phyloP scores from a whole-genome alignment of 2,329 filamentous ascomycete genomes.

The Dothistroma septosporum region DNA sequence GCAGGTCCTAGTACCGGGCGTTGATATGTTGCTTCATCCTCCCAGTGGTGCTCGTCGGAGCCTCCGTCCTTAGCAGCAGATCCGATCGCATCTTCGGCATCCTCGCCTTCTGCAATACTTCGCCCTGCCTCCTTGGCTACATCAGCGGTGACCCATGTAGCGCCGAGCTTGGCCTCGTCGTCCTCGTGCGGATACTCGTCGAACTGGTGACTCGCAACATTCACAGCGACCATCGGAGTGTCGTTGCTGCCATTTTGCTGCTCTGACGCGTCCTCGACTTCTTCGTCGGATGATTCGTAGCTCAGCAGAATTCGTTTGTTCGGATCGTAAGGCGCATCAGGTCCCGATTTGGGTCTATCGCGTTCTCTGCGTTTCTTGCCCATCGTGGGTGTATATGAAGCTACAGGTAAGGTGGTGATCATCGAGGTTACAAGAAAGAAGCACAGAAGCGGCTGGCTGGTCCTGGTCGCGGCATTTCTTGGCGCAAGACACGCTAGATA shows the following conservation, averaged over 20 bases:
- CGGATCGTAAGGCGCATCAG: slow-evolving; percentile 29
- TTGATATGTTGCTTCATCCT: slow-evolving; percentile 25
- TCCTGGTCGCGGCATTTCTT: too few relatives aligned
- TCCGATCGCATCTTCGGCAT: background rate
- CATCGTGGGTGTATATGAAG: slow-evolving; percentile 15
- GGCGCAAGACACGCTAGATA: too few relatives aligned
- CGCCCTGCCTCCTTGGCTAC: background rate
- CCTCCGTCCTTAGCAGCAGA: background rate
- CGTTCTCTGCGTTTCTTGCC: slow-evolving; percentile 31
- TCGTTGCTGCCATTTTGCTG: background rate
- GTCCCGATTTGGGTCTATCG: slow-evolving; percentile 31
- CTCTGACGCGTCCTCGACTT: slow-evolving; percentile 6
- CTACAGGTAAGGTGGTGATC: slow-evolving; percentile 4
- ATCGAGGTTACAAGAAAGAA: slow-evolving; percentile 8
- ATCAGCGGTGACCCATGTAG: background rate
- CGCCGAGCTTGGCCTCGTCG: slow-evolving; percentile 7
- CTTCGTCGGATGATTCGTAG: slow-evolving; percentile 30
- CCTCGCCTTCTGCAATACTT: background rate
- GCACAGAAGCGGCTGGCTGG: background rate
- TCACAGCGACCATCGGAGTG: background rate
- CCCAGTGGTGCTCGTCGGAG: slow-evolving; percentile 5
- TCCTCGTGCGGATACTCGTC: slow-evolving; percentile 17
- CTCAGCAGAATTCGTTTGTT: slow-evolving; percentile 34
- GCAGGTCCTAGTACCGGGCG: slow-evolving; percentile 25
- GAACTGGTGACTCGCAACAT: slow-evolving; percentile 18